Conservation (phyloP, 139 green algal genomes). For the Chlorella sp. region DNA sequence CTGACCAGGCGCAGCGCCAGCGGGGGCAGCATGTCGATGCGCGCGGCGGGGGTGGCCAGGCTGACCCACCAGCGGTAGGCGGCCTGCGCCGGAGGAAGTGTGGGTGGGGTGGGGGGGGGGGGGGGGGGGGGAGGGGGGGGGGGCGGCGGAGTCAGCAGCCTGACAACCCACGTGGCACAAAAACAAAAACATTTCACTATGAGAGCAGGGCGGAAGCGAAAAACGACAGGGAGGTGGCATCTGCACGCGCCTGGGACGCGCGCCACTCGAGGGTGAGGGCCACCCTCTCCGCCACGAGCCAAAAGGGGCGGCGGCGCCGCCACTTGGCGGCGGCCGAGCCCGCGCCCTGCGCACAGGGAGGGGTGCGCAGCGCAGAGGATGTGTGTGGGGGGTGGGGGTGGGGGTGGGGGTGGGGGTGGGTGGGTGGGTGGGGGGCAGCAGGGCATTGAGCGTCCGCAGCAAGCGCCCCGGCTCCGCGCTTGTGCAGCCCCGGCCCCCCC, state of each 20-base stretch:
- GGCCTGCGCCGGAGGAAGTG: conserved; percentile 13
- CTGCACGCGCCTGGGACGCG: conserved; percentile 29
- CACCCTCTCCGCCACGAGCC: conserved; percentile 57
- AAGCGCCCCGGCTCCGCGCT: no score
- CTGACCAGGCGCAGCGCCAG: conserved; percentile 40
- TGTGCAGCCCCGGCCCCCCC: no score
- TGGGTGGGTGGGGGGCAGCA: not conserved
- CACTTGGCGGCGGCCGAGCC: conserved; percentile 17
- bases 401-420: not conserved
- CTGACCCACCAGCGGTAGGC: conserved; percentile 48
- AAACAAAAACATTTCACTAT: no score
- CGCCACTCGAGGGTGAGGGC: conserved; percentile 51
- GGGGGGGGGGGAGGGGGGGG: no score
- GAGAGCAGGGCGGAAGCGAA: no score
- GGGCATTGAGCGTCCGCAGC: no score
- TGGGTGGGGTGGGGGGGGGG: no score
- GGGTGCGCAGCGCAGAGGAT: no score
- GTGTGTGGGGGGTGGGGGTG: no score
- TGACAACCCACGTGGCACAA: no score
- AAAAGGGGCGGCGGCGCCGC: conserved; percentile 44
- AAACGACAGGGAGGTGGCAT: no score
- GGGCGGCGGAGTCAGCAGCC: no score
- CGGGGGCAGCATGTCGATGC: conserved; percentile 36
- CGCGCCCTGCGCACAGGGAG: not conserved
- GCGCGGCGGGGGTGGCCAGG: not conserved